Evolutionary conservation across 108 stramenopile species (phyloP), one percentile per base, ranked within the genome.

Genomic region (Discostella stelligeroides): DNA sequence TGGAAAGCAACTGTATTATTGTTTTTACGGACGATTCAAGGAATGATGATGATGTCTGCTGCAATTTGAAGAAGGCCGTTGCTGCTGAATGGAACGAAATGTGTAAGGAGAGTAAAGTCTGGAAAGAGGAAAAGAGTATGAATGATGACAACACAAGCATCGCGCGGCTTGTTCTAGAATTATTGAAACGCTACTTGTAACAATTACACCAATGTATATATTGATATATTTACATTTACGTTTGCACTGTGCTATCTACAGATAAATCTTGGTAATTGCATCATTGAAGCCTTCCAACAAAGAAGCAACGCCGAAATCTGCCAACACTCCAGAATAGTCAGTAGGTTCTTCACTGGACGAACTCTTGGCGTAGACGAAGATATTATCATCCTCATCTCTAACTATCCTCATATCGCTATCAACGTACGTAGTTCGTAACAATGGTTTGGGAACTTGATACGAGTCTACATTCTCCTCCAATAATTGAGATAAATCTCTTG

Each of bases 261-360:
- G 54, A 56, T 85, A 92, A 61, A 85, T 75, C 70, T 88, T 90
- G 28, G 78, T 59, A 51, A 92, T 59, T 7, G 81, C 79, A 64
- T 92, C 91, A 73, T 92, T 92, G 66, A 92, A 87, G 15, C 90
- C 90, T 62, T 87, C 85, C 62, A 95, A 47, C 4, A 95, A 70
- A n/a, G 80, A 70, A 1, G 61, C 73, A 11, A 90, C 60, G 3
- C 94, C 94, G 25, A 95, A 79, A 66, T 95, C 94, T 13, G 94
- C 77, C 21, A 82, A 71, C 2, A 87, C 76, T 11, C 49, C 63
- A 21, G 72, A 73, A 62, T 89, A 95, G 58, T 90, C 88, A 2
- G 86, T 88, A 12, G 84, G 85, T 4, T 76, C 64, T 17, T 81
- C 76, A 69, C 69, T 71, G 38, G 85, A 81, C 0, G 79, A 81